Evolutionary conservation across 2,329 filamentous ascomycete genomes (phyloP).

Genomic region (Aureobasidium melanogenum): DNA sequence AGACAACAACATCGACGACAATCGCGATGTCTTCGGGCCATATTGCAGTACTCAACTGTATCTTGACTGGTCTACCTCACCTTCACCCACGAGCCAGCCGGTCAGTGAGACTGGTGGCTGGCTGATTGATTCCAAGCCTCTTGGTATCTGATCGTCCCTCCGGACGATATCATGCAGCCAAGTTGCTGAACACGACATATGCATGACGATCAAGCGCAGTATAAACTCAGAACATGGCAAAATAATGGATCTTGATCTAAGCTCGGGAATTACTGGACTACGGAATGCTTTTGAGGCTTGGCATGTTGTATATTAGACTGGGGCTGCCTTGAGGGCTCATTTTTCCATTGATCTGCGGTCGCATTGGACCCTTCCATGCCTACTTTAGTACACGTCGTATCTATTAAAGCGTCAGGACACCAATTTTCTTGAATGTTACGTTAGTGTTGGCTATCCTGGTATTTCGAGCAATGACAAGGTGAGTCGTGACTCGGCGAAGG

Average conservation of each 20-base stretch:
- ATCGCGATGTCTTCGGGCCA: background rate
- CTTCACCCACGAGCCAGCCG: background rate
- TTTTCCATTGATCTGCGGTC: background rate
- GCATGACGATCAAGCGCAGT: background rate
- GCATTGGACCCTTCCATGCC: background rate
- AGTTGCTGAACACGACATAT: background rate
- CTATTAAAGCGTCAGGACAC: background rate
- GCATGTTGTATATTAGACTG: background rate
- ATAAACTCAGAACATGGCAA: background rate
- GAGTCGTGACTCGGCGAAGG: background rate
- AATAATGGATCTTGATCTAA: background rate
- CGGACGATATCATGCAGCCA: background rate
- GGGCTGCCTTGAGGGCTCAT: background rate
- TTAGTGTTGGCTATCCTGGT: background rate
- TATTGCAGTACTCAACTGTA: background rate
- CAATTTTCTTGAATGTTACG: background rate
- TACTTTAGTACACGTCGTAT: background rate
- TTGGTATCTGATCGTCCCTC: background rate
- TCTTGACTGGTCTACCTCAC: background rate
- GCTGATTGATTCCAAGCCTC: background rate
- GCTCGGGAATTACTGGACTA: background rate
- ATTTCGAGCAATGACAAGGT: background rate
- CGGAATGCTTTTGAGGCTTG: background rate
- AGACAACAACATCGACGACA: conserved; percentile 1
- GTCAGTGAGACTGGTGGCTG: background rate